phyloP scores from a whole-genome alignment of 768 basidiomycete species.

The Pleurotus pulmonarius region DNA sequence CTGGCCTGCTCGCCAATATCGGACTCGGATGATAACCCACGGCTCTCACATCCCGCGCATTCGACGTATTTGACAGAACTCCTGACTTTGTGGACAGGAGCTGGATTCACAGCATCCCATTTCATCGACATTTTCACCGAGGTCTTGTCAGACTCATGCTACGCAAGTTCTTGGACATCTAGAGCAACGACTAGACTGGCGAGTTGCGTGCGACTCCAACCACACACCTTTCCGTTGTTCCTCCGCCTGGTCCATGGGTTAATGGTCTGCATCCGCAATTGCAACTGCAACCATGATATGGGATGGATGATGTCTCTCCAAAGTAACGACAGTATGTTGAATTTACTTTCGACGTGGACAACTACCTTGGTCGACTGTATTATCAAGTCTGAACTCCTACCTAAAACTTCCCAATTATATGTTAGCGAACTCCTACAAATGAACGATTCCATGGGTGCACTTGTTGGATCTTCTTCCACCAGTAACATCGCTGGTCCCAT shows the following conservation, averaged over 20 bases:
- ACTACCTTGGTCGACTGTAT: background rate
- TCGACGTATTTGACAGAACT: constrained; percentile 44
- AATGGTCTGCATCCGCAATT: constrained; percentile 12
- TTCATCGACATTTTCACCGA: constrained; percentile 30
- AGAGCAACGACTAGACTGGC: constrained; percentile 34
- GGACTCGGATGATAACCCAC: constrained; percentile 17
- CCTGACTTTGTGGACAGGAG: constrained; percentile 33
- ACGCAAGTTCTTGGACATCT: constrained; percentile 34
- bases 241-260: constrained; percentile 22
- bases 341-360: background rate
- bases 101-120: constrained; percentile 17
- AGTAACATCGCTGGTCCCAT: background rate
- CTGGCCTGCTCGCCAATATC: constrained; percentile 29
- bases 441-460: background rate
- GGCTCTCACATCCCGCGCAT: constrained; percentile 42
- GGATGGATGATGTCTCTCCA: background rate
- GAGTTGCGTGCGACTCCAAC: constrained; percentile 1
- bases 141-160: constrained; percentile 17
- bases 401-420: background rate
- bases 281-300: constrained; percentile 8
- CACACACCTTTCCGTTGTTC: constrained; percentile 22
- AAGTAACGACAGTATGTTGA: background rate
- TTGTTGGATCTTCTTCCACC: background rate
- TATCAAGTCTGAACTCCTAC: background rate
- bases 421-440: background rate